Base-by-base conservation (phyloP, 768 basidiomycete genomes). In the Strobilomyces echinocephalus region DNA sequence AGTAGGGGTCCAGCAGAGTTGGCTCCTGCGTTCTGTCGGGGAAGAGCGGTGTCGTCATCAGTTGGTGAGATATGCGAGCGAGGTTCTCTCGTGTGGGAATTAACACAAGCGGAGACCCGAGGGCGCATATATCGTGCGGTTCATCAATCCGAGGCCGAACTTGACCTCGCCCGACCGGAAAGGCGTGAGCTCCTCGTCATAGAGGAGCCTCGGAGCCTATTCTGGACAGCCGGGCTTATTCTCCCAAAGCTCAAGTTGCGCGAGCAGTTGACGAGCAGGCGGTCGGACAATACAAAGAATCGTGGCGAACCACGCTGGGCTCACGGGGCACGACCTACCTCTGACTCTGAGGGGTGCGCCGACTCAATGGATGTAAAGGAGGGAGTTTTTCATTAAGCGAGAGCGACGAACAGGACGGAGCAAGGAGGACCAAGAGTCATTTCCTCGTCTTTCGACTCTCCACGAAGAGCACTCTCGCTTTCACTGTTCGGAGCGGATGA, bases 381-480 rank as follows among this genome's bases (percentile, higher is more conserved):
- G 34, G 4, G 15, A 12, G 15, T 7, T 36, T 20, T 49, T 42
- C 35, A 58, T 53, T 53, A 38, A 43, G 24, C 33, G 16, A 28
- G 31, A 35, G 1, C 30, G 20, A 35, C 10, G 33, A n/a, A 16
- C 18, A 35, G 5, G 30, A 20, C 35, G 12, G 21, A 4, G 10
- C 28, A 39, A 28, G 8, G 12, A 28, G 8, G 12, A 20, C 20
- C 12, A 16, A n/a, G 16, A 5, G 12, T 63, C 68, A 76, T 59
- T 87, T 87, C 63, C 83, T 83, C 5, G 84, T 82, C 74, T 89
- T 89, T 60, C 78, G 84, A 65, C 82, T 84, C 71, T 91, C 88
- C 1, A 91, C 83, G 58, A 91, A 91, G 30, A 91, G 73, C 2
- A 91, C 88, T 20, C 86, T 75, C 46, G 77, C 72, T 62, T 83